Evolutionary conservation across 1,284 basidiomycete genomes (phyloP), one percentile per base, ranked within the genome.

Genomic region (Trichosporon sp.): DNA sequence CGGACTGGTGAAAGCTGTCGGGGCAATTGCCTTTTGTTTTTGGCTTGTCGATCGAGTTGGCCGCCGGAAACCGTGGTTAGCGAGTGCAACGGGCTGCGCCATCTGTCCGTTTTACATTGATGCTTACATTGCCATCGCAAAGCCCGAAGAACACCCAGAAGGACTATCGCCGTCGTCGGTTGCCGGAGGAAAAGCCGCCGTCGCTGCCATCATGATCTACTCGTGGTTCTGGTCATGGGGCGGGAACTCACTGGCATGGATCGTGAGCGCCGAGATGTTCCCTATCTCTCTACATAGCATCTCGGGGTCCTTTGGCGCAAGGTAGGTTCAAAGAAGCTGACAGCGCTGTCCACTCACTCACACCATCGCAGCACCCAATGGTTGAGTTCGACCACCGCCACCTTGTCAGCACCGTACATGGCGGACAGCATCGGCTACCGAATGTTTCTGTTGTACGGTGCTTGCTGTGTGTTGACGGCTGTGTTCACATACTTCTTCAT

Each of bases 401-500:
- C 79, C 12, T 81, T 83, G 73, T 59, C 70, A 5, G 74, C 74
- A 66, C 78, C 81, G 12, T 70, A 68, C 40, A 75, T 76, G 73
- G 74, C 77, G 56, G 75, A 70, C 21, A 67, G 65, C 40, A 19
- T 70, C 51, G 68, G 68, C 35, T 80, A 75, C 69, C 78, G 78
- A 10, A 67, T 67, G 16, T 84, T 78, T 71, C 63, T 83, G 67
- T 79, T 83, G 77, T 84, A 79, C 68, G 77, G 76, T 12, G 59
- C 68, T 11, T 76, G 74, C 64, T 79, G 78, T 66, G 31, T 66
- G 7, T 51, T 66, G 14, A 79, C 78, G 3, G 70, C 75, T 43
- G 31, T 78, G 21, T 79, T 78, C 74, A 77, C 77, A 5, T 80
- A 71, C 73, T 76, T 81, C 68, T 76, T 75, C 71, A 74, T 79